phyloP scores from a whole-genome alignment of 352 stramenopile species.

The Phytophthora sp. region DNA sequence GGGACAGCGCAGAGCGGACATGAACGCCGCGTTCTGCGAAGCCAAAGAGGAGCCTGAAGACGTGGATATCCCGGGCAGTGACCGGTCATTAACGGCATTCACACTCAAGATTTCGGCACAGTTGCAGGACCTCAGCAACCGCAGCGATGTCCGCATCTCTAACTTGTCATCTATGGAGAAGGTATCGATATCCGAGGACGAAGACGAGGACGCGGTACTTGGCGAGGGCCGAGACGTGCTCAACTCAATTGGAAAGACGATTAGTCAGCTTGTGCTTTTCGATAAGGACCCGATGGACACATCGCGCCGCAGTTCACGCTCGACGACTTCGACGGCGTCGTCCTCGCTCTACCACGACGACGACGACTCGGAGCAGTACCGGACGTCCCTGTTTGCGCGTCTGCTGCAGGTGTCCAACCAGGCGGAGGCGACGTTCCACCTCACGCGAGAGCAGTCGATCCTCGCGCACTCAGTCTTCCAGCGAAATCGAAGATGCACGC shows the following conservation, averaged over 20 bases:
- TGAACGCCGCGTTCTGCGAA: conserved; percentile 18
- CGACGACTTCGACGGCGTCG: conserved; percentile 39
- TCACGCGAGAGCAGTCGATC: conserved; percentile 47
- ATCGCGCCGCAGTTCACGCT: conserved; percentile 37
- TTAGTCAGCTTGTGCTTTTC: conserved; percentile 17
- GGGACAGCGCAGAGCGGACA: conserved; percentile 13
- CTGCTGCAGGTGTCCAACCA: conserved; percentile 47
- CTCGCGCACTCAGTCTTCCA: conserved; percentile 41
- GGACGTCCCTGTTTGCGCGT: conserved; percentile 43
- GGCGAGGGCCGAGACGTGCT: conserved; percentile 39
- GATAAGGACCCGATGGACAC: conserved; percentile 35
- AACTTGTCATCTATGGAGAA: conserved; percentile 44
- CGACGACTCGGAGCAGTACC: conserved; percentile 38
- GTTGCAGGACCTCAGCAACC: conserved; percentile 32
- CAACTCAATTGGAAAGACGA: conserved; percentile 47
- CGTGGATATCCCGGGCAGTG: conserved; percentile 35
- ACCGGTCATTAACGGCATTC: conserved; percentile 39
- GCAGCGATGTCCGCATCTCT: conserved; percentile 32
- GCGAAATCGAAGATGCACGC: conserved; percentile 23
- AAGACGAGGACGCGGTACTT: conserved; percentile 35
- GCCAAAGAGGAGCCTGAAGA: conserved; percentile 26
- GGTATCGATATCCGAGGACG: conserved; percentile 36
- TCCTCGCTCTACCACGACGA: conserved; percentile 37
- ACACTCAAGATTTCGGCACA: conserved; percentile 42
- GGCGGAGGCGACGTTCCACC: conserved; percentile 49